These are phyloP conservation scores for Ogataea degrootiae DNA, from an alignment of 805 yeast species.

Conservation along the genomic window DNA sequence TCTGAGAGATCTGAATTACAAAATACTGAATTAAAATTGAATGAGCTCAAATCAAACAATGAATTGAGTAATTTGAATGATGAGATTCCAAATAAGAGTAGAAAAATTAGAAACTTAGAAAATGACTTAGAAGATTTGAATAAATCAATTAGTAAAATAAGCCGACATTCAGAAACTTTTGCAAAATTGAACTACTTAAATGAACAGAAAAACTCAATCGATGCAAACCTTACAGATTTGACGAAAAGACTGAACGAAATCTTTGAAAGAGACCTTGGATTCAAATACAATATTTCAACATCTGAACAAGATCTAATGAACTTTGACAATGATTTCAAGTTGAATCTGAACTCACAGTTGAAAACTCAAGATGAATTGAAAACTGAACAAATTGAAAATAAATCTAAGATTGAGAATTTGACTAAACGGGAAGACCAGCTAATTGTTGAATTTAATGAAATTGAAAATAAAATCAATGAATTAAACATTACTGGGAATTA, in stretches of 20 bases:
- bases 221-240: not conserved
- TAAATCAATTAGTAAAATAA: constrained; percentile 44
- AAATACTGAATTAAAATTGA: constrained; percentile 33
- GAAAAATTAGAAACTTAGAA: constrained; percentile 34
- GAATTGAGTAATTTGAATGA: constrained; percentile 26
- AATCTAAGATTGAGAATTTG: not conserved
- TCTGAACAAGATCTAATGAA: not conserved
- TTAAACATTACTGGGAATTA: too few species aligned
- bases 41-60: constrained; percentile 25
- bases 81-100: constrained; percentile 36
- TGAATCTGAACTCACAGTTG: not conserved
- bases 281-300: not conserved
- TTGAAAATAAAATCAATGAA: constrained; percentile 7
- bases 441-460: constrained; percentile 3
- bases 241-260: not conserved
- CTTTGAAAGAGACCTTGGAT: constrained; percentile 2
- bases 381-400: constrained; percentile 2
- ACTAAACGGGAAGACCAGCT: not conserved
- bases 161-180: constrained; percentile 52
- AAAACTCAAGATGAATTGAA: not conserved
- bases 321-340: not conserved
- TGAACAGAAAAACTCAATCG: constrained; percentile 4
- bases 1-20: constrained; percentile 40
- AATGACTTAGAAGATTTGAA: constrained; percentile 48
- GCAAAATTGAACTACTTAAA: constrained; percentile 41